Evolutionary conservation across 192 early-diverging fungal genomes (phyloP).

Genomic region (Physocladia obscura): DNA sequence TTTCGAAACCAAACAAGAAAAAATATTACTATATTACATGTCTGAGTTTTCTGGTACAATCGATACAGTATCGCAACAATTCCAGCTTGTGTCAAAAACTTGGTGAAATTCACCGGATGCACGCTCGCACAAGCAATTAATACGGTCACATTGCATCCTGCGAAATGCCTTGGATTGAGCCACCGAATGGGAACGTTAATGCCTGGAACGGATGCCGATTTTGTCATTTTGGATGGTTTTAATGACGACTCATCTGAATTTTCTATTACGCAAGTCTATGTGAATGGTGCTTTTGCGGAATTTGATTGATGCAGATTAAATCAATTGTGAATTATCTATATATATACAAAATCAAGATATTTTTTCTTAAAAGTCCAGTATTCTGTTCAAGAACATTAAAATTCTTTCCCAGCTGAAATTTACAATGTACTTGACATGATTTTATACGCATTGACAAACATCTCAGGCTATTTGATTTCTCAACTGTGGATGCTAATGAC

Average conservation of each 20-base stretch:
- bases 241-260: conserved; percentile 21
- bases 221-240: conserved; percentile 65
- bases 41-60: conserved; percentile 23
- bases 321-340: no score
- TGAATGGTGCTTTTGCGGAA: no score
- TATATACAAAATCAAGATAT: no score
- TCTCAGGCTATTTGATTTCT: no score
- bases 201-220: conserved; percentile 74
- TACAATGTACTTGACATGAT: no score
- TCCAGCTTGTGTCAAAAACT: conserved; percentile 75
- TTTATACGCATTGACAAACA: no score
- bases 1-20: no score
- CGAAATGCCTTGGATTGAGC: conserved; percentile 70
- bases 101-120: conserved; percentile 74
- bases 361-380: no score
- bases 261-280: conserved; percentile 1
- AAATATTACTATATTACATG: conserved; percentile 3
- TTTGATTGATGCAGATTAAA: no score
- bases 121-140: conserved; percentile 76
- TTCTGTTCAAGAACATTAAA: no score
- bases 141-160: conserved; percentile 76
- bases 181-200: conserved; percentile 71
- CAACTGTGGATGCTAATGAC: no score
- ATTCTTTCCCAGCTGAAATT: no score
- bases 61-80: conserved; percentile 52